These are phyloP conservation scores for Sarocladium strictum DNA, from an alignment of 2,329 filamentous ascomycete genomes.

Conservation along the genomic window DNA sequence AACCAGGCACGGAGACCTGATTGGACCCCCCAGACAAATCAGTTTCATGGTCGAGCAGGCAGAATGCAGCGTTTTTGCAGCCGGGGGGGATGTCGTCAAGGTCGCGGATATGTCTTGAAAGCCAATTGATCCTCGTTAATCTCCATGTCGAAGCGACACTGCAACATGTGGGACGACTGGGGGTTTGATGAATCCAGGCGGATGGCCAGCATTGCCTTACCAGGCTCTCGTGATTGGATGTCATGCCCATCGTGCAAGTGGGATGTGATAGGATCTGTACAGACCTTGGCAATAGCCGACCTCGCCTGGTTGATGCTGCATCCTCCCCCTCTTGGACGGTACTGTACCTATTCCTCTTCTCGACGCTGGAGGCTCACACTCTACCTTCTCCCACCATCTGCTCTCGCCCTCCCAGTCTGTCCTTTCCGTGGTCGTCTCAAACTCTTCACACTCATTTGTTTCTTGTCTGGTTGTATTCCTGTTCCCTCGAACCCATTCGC, in stretches of 20 bases:
- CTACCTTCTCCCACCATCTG: background rate
- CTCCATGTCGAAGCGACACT: slow-evolving; percentile 1
- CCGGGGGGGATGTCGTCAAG: background rate
- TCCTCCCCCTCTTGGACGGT: background rate
- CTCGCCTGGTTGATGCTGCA: background rate
- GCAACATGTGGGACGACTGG: background rate
- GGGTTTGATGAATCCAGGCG: background rate
- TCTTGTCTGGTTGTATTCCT: background rate
- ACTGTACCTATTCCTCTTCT: background rate
- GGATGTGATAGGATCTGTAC: background rate
- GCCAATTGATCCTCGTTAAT: background rate
- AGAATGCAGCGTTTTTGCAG: too few species aligned
- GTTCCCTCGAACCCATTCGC: background rate
- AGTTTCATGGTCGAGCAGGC: background rate
- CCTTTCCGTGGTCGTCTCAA: background rate
- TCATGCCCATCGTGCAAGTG: background rate
- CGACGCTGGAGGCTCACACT: background rate
- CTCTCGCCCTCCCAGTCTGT: background rate
- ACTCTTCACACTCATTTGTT: slow-evolving; percentile 1
- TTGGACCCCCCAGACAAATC: background rate
- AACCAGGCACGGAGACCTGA: background rate
- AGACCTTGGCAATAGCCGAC: background rate
- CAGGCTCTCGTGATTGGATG: background rate
- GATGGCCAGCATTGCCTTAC: background rate
- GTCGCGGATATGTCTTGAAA: background rate